Percentiles rank a stretch among this genome's conserved stretches.
These are phyloP conservation scores for Hericium erinaceus DNA, from an alignment of 768 basidiomycete species.

Conservation along the genomic window DNA sequence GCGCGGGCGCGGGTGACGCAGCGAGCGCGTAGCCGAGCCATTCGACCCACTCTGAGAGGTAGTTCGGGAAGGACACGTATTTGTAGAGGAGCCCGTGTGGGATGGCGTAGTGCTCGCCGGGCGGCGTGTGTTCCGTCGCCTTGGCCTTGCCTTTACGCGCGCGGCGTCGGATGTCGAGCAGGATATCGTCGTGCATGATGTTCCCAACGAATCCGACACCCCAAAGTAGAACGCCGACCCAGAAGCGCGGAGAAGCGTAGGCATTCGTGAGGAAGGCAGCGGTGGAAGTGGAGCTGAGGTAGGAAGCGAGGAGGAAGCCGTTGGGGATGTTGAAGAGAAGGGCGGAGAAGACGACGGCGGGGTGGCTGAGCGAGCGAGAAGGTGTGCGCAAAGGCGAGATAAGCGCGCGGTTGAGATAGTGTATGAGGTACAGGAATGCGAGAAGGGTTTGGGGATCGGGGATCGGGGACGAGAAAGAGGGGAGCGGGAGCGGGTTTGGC, in stretches of 20 bases:
- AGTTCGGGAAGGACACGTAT: conserved; percentile 86
- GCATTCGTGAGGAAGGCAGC: conserved; percentile 31
- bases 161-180: conserved; percentile 71
- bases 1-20: conserved; percentile 38
- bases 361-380: conserved; percentile 65
- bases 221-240: conserved; percentile 60
- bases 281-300: conserved; percentile 51
- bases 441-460: conserved; percentile 29
- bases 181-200: conserved; percentile 82
- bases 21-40: conserved; percentile 86
- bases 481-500: conserved; percentile 19
- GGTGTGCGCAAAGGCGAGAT: conserved; percentile 76
- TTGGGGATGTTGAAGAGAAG: conserved; percentile 65
- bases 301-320: conserved; percentile 60
- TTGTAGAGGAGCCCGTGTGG: conserved; percentile 71
- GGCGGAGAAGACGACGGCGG: conserved; percentile 48
- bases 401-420: conserved; percentile 80
- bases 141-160: conserved; percentile 29
- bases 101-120: conserved; percentile 51
- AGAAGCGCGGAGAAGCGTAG: conserved; percentile 39
- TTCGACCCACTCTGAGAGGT: conserved; percentile 92
- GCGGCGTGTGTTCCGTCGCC: conserved; percentile 9
- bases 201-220: conserved; percentile 67
- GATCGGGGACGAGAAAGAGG: conserved; percentile 29
- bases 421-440: conserved; percentile 49